Base-by-base conservation (phyloP, 305 asterid genomes). In the Fraxinus albicans region DNA sequence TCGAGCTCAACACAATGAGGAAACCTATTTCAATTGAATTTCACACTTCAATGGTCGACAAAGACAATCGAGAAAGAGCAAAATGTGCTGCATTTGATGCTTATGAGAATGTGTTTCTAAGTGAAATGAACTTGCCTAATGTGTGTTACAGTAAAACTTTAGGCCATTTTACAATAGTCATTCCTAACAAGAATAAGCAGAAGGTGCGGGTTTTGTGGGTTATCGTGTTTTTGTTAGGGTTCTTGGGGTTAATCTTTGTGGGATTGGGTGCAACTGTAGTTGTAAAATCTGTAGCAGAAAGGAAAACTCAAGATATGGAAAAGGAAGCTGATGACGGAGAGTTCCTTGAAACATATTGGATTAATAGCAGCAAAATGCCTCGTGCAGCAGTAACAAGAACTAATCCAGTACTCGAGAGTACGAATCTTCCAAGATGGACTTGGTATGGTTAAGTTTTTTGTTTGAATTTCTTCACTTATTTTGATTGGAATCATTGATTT, bases 381-480 rank as follows among this genome's bases (percentile, higher is more conserved):
- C 81, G 91, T 23, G 98, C 98, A 47, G 84, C 86, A 47, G 87
- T 82, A n/a, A 91, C 91, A 2, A 90, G 94, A 84, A 93, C 94
- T 58, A 89, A 85, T 80, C 93, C 97, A 2, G 86, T 85, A 12
- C 87, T 91, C 10, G 95, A 93, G 86, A 87, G 84, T 69, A 83
- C 90, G n/a, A 83, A 87, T 74, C 89, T 84, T 80, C 92, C 90
- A 19, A 85, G 83, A 77, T 53, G 88, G 63, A 86, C 90, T 80
- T 88, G 87, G 92, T 86, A 87, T 85, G 92, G 85, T 82, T 86
- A 76, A 60, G 23, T n/a, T 73, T 34, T 73, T 35, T 38, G 25
- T n/a, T 73, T n/a, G 23, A 31, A 69, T 27, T 69, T 12, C 21
- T 69, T 69, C 74, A 9, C n/a, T 27, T 69, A 69, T 73, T n/a